Base-by-base conservation (phyloP, 208 protist species). In the Wallacemonas sp. region DNA sequence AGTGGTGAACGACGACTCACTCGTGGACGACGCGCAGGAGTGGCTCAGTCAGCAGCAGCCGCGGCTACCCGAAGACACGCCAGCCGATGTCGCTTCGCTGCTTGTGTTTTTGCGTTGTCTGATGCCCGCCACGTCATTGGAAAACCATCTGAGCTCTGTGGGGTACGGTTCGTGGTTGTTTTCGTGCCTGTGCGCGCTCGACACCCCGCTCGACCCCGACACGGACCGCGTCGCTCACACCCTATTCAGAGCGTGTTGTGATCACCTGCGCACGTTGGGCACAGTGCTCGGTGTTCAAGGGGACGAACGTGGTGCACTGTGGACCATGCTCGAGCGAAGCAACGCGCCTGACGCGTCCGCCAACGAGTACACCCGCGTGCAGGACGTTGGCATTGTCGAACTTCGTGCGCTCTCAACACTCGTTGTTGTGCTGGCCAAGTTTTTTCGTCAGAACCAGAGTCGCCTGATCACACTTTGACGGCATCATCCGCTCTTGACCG, bases 391-490 rank as follows among this genome's bases (percentile, higher is more conserved):
- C 0, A 30, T 38, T 10, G 76, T 83, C 24, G 89, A 94, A 45
- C 66, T 94, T 36, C 67, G 81, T n/a, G 85, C 83, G 2, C 48
- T 94, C 9, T 81, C 89, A 55, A 83, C 85, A 3, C 42, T 94
- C 36, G 73, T 92, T 27, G 66, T 94, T 17, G 59, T 91, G 36
- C 76, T 94, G 9, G 68, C 85, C 24, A 91, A 87, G 42, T 71
- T 92, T 24, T 94, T 94, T 59, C 69, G 81, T 10, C 83, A 91
- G 63, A 94, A 94, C 63, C 82, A 90, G 50, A 87, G 89, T 65
- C 74, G 73, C 22, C 72, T 94, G 6, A 87, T 94, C 42, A 83
- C 81, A n/a, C 65, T 94, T 34, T 93, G 81, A 52, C 22, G 26
- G 50, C 15, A 46, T 32, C 44, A 54, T 37, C 26, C 68, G 13